phyloP scores from a whole-genome alignment of 139 green algal species.

The Chlorella sp. region DNA sequence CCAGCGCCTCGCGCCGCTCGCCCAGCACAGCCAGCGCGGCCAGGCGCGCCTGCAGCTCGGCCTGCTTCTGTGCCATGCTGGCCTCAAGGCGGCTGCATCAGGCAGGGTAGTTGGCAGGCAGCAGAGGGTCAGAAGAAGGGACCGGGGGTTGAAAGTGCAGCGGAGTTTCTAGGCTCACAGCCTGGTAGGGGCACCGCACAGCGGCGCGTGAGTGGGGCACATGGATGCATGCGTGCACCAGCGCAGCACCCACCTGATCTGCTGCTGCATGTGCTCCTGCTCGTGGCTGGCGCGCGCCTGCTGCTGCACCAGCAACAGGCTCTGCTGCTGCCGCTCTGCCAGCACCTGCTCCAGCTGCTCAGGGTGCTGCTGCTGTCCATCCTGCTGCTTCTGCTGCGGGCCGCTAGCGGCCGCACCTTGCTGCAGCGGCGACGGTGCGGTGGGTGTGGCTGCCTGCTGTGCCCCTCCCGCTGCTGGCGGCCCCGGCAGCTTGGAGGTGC shows the following conservation, averaged over 20 bases:
- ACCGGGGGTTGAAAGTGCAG: no score
- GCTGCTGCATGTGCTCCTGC: slow-evolving; percentile 22
- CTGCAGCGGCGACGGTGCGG: no score
- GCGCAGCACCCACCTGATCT: slow-evolving; percentile 2
- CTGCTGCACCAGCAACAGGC: neutral
- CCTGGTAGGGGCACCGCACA: no score
- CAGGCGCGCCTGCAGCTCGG: neutral
- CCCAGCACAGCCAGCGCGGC: slow-evolving; percentile 1
- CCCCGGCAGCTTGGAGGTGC: neutral
- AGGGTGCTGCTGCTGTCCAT: neutral
- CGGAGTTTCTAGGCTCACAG: no score
- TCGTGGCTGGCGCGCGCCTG: slow-evolving; percentile 6
- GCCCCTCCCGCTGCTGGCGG: neutral
- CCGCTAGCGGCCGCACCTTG: neutral
- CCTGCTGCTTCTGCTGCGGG: neutral
- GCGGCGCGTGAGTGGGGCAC: no score
- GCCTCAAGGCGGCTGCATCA: slow-evolving; percentile 18
- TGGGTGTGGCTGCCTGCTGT: neutral
- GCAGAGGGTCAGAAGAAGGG: neutral
- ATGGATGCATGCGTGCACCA: no score
- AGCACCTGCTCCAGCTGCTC: slow-evolving; percentile 1
- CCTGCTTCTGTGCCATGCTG: neutral
- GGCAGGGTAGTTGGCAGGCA: neutral
- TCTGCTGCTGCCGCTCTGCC: neutral
- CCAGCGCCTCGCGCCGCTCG: slow-evolving; percentile 6